Evolutionary conservation across 148 eudicot genomes (phyloP).

Genomic region (Gaultheria prostrata): DNA sequence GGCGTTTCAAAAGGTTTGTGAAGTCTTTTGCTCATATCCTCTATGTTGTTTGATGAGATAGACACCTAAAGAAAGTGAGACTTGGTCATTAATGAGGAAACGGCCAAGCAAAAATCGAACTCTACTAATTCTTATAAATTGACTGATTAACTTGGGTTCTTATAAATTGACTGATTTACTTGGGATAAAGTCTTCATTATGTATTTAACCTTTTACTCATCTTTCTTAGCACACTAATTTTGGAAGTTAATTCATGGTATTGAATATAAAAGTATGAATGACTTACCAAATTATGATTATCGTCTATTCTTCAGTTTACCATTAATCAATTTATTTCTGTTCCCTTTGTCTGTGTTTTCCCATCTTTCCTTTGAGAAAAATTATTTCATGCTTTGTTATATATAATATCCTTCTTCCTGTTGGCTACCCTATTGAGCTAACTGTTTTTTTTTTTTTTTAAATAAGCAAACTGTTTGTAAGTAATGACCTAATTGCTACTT

Average conservation of each 20-base stretch:
- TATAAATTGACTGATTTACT: slow-evolving; percentile 7
- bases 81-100: not conserved
- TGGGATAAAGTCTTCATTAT: not conserved
- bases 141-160: too few relatives aligned
- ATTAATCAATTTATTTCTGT: not conserved
- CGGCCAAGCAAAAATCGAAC: not conserved
- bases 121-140: not conserved
- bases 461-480: not conserved
- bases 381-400: not conserved
- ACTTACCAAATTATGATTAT: not conserved
- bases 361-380: not conserved
- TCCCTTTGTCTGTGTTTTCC: not conserved
- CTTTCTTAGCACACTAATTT: not conserved
- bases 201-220: not conserved
- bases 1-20: not conserved
- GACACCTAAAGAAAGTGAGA: not conserved
- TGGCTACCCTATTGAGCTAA: not conserved
- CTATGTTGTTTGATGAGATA: slow-evolving; percentile 5
- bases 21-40: not conserved
- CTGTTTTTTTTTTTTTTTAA: not conserved
- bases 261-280: slow-evolving; percentile 7
- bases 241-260: slow-evolving; percentile 1
- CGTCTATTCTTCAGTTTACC: not conserved
- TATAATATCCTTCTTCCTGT: not conserved
- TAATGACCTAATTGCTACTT: not conserved